A percentile compares a stretch with the other conserved stretches of the same genome.
Evolutionary conservation across 352 stramenopile species (phyloP).

Genomic region (Globisporangium uncinulatum): DNA sequence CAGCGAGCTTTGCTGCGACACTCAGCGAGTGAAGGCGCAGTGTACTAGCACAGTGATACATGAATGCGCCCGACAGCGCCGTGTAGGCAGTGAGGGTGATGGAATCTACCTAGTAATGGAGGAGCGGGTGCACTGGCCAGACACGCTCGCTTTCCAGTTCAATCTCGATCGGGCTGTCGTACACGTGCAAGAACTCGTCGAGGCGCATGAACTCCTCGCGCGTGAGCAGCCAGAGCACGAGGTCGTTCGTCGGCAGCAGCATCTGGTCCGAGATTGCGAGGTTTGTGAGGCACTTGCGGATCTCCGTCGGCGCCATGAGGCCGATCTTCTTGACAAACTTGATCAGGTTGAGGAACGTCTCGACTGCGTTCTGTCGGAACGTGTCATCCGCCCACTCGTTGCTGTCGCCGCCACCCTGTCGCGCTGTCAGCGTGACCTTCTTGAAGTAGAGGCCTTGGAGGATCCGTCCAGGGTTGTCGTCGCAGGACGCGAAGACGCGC

Average conservation of each 20-base stretch:
- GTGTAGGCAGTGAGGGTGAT: background rate
- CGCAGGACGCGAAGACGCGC: conserved; percentile 54
- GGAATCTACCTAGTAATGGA: conserved; percentile 33
- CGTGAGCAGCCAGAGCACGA: conserved; percentile 44
- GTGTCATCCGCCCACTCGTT: conserved; percentile 40
- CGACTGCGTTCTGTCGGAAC: conserved; percentile 31
- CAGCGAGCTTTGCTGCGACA: conserved; percentile 26
- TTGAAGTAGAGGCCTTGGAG: conserved; percentile 65
- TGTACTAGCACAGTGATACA: too few species aligned
- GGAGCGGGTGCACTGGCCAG: conserved; percentile 66
- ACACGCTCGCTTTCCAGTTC: conserved; percentile 70
- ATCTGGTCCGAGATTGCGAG: conserved; percentile 59
- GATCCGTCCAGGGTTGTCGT: conserved; percentile 41
- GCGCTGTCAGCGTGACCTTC: conserved; percentile 35
- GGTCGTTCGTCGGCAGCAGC: conserved; percentile 48
- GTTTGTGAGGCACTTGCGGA: conserved; percentile 51
- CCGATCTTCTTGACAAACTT: conserved; percentile 63
- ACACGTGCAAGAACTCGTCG: conserved; percentile 47
- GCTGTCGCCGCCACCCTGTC: conserved; percentile 14
- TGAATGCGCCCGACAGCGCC: too few species aligned
- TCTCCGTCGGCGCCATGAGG: conserved; percentile 38
- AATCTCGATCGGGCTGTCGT: conserved; percentile 30
- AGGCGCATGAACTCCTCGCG: conserved; percentile 63
- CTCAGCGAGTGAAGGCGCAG: conserved; percentile 29
- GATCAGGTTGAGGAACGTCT: conserved; percentile 49